A percentile compares a stretch with the other conserved stretches of the same genome.
These are phyloP conservation scores for Brassica cretica DNA, from an alignment of 345 rosid species.

Conservation along the genomic window DNA sequence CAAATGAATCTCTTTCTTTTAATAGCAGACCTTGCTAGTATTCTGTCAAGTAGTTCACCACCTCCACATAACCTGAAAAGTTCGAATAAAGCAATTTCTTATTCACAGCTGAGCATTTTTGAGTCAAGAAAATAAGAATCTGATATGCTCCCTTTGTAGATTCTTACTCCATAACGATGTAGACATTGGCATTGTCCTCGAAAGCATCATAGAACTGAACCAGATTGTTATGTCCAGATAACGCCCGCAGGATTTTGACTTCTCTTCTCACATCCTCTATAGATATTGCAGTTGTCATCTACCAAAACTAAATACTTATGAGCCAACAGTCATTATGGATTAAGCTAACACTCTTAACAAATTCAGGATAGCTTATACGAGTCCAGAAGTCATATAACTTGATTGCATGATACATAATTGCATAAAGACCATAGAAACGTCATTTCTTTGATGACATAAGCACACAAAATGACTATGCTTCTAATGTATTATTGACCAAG, in stretches of 20 bases:
- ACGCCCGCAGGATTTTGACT: constrained; percentile 80
- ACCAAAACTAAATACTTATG: constrained; percentile 31
- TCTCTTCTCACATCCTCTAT: constrained; percentile 98
- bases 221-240: constrained; percentile 81
- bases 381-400: not conserved
- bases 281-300: constrained; percentile 98
- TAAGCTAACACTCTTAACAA: not conserved
- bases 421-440: not conserved
- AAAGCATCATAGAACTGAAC: constrained; percentile 87
- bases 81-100: not conserved
- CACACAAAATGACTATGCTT: constrained; percentile 16
- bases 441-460: constrained; percentile 13
- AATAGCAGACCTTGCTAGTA: constrained; percentile 72
- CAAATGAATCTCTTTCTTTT: constrained; percentile 1
- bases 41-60: constrained; percentile 95
- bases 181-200: constrained; percentile 87
- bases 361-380: not conserved
- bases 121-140: constrained; percentile 9
- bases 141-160: not conserved
- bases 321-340: constrained; percentile 8
- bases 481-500: constrained; percentile 21
- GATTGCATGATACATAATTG: not conserved
- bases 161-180: constrained; percentile 93
- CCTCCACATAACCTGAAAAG: constrained; percentile 94
- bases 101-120: not conserved